Evolutionary conservation across 2,329 filamentous ascomycete species (phyloP), one percentile per base, ranked within the genome.

Genomic region (Penicillium sp.): DNA sequence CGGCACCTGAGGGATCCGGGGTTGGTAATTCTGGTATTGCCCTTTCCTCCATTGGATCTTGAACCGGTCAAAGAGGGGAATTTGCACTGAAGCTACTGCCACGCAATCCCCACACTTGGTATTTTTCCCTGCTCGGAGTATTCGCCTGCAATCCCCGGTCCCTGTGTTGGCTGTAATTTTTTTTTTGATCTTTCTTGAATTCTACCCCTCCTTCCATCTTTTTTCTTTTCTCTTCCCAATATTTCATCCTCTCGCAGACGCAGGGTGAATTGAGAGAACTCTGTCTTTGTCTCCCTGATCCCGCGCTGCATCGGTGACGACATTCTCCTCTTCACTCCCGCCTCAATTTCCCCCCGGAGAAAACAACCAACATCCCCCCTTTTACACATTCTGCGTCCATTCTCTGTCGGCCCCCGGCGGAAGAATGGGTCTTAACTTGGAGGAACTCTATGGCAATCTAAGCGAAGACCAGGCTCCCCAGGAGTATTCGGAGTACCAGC

Each of bases 401-500:
- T 63, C 52, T 63, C 61, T 65, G 61, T 66, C 63, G 60, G 59
- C 42, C 44, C 47, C 52, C 62, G 62, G 55, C 63, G 63, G 65
- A 69, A 71, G 69, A 65, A 73, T 73, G 70, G 70, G 69, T 68
- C 62, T 68, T 48, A 59, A 60, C 59, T 62, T 67, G 60, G 67
- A 69, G 59, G 67, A 71, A 55, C 56, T 67, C 51, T 65, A 69
- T 64, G 67, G 64, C 59, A 61, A 66, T 60, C 53, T 68, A 60
- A 64, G 64, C 52, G 59, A 67, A 48, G 66, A 70, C 51, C 58
- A 66, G 48, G 46, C 54, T 41, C 61, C 64, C 32, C 57, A 68
- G 43, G 65, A 70, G 55, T 70, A 72, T 56, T 68, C 65, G 55
- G 74, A 77, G 57, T 71, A 70, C 52, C 70, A 75, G 62, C 63